Base-by-base conservation (phyloP, 257 asterid genomes). In the Jaltomata sinuosa region DNA sequence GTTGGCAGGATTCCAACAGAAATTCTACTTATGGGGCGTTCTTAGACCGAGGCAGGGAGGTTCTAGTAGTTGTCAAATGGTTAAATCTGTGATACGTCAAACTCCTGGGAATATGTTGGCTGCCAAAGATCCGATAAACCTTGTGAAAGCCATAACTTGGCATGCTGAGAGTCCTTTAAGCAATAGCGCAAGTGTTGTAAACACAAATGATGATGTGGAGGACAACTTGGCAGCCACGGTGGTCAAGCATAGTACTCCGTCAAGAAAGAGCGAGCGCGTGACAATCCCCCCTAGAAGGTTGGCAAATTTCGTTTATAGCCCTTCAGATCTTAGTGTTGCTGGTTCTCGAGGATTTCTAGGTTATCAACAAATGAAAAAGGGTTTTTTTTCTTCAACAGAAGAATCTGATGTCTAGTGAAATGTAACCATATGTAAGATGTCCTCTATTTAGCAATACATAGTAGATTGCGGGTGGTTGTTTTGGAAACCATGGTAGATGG, bases 21-120 rank as follows among this genome's bases (percentile, higher is more conserved):
- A 92, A 79, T 86, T 85, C 79, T 95, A 91, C 81, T 89, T 95
- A n/a, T 95, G 97, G 98, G 98, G 98, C 0, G 95, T 93, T 68
- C 93, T 94, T 80, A 88, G 91, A 83, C 87, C 80, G 47, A 90
- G 86, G 83, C 91, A 81, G 59, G n/a, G n/a, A 42, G 49, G 31
- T 19, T 1, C 62, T 36, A 22, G 84, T 31, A 67, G 78, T 18
- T 11, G 3, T 68, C 78, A 34, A 32, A 1, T 47, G 52, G 52
- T 47, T 47, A 10, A 47, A 10, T 47, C 11, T 47, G 52, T 47
- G 15, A 14, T 47, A 47, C 16, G 52, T 47, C 52, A 47, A 47
- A 11, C 5, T 47, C 16, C 52, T 11, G 16, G 12, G 52, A 47
- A 47, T 47, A 14, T 47, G 15, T 47, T 47, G 16, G 52, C 5